These are phyloP conservation scores for Monosporascus sp. DNA, from an alignment of 2,329 filamentous ascomycete species.

Conservation along the genomic window DNA sequence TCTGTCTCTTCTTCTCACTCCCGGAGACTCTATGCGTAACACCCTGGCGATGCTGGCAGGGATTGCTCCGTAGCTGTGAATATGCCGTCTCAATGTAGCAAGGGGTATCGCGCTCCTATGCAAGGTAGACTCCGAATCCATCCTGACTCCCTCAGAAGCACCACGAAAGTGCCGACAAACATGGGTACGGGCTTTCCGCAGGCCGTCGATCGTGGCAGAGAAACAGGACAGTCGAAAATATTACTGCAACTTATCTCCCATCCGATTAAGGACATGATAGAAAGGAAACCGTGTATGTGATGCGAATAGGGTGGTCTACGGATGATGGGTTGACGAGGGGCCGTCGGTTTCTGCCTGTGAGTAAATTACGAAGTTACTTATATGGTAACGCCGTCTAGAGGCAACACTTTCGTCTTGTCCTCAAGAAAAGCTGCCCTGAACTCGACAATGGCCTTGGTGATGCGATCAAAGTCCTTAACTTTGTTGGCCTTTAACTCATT, in stretches of 20 bases:
- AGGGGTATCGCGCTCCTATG: neutral
- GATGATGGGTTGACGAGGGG: constrained; percentile 6
- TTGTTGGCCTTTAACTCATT: constrained; percentile 54
- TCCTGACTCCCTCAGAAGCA: neutral
- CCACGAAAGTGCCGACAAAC: neutral
- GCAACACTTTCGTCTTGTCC: constrained; percentile 60
- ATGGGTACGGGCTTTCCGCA: neutral
- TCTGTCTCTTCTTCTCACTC: neutral
- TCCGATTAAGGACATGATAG: constrained; percentile 5
- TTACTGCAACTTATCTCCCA: neutral
- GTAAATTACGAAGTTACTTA: constrained; percentile 26
- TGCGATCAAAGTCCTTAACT: constrained; percentile 60
- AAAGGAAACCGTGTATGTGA: constrained; percentile 2
- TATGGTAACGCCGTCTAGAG: constrained; percentile 44
- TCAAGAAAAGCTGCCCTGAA: constrained; percentile 61
- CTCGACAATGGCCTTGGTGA: constrained; percentile 62
- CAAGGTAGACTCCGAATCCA: neutral
- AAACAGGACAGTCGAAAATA: neutral
- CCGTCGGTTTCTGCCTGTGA: constrained; percentile 11
- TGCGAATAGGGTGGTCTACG: constrained; percentile 17
- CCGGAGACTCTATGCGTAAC: neutral
- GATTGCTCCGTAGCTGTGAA: neutral
- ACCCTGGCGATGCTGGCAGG: neutral
- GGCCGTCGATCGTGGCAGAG: neutral
- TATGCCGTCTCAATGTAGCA: neutral